Conservation (phyloP, 2,329 filamentous ascomycete species). For the Fusarium mangiferae region DNA sequence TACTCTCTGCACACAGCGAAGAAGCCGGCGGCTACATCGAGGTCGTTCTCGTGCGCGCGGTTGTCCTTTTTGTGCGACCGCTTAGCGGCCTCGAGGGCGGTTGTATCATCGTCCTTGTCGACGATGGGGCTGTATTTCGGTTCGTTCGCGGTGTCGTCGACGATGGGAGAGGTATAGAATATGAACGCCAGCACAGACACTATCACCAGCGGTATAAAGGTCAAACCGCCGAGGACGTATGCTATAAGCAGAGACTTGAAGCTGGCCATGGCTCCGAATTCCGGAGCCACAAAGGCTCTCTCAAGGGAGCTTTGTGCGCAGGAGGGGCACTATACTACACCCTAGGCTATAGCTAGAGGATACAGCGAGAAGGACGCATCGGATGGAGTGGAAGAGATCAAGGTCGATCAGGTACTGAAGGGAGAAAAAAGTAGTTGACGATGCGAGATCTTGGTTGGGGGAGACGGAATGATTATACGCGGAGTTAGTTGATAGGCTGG, state of each 20-base stretch:
- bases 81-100: constrained; percentile 70
- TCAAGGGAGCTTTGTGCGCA: constrained; percentile 25
- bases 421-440: constrained; percentile 12
- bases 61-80: constrained; percentile 69
- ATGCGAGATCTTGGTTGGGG: constrained; percentile 23
- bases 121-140: constrained; percentile 55
- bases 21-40: constrained; percentile 87
- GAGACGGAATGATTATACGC: constrained; percentile 33
- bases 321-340: constrained; percentile 29
- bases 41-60: constrained; percentile 66
- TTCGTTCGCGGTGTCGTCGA: constrained; percentile 51
- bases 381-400: constrained; percentile 1
- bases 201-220: constrained; percentile 81
- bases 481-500: constrained; percentile 38
- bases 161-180: constrained; percentile 73
- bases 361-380: constrained; percentile 28
- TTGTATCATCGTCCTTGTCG: constrained; percentile 72
- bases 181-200: constrained; percentile 70
- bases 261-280: constrained; percentile 56
- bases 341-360: constrained; percentile 32
- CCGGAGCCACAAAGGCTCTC: constrained; percentile 32
- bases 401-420: constrained; percentile 10
- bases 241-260: constrained; percentile 72
- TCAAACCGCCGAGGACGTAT: constrained; percentile 88
- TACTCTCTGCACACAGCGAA: constrained; percentile 97